Evolutionary conservation across 2,329 filamentous ascomycete species (phyloP).

Genomic region (Scopulariopsis brevicaulis): DNA sequence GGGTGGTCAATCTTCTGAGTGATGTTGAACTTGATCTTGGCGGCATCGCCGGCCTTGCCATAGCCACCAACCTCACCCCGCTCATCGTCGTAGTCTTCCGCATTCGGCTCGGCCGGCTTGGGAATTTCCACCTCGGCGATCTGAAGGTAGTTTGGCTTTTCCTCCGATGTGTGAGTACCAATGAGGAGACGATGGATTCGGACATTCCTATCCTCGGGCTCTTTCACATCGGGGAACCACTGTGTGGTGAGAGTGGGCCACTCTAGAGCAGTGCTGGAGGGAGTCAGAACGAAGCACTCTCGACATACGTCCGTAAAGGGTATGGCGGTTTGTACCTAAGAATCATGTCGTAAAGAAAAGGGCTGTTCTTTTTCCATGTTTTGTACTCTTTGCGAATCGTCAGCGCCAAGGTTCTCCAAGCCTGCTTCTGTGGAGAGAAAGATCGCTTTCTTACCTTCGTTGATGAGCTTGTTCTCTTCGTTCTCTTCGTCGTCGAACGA

Average conservation of each 20-base stretch:
- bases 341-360: constrained; percentile 97
- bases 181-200: constrained; percentile 81
- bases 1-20: constrained; percentile 95
- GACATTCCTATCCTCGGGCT: constrained; percentile 76
- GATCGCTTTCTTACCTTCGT: constrained; percentile 53
- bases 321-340: constrained; percentile 45
- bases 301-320: not conserved
- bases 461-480: constrained; percentile 77
- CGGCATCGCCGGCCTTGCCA: constrained; percentile 59
- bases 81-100: constrained; percentile 82
- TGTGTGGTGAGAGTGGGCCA: constrained; percentile 97
- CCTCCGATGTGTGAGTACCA: constrained; percentile 86
- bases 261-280: constrained; percentile 68
- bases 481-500: constrained; percentile 54
- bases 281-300: not conserved
- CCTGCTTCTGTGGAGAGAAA: not conserved
- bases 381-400: constrained; percentile 68
- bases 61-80: constrained; percentile 91
- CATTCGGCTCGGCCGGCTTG: constrained; percentile 61
- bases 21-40: constrained; percentile 76
- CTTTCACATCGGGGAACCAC: constrained; percentile 94
- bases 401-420: constrained; percentile 7
- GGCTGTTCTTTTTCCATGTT: constrained; percentile 99
- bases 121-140: constrained; percentile 92
- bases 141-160: constrained; percentile 81